These are phyloP conservation scores for Sideroxylon spinosum DNA, from an alignment of 179 eudicot species.

Conservation along the genomic window DNA sequence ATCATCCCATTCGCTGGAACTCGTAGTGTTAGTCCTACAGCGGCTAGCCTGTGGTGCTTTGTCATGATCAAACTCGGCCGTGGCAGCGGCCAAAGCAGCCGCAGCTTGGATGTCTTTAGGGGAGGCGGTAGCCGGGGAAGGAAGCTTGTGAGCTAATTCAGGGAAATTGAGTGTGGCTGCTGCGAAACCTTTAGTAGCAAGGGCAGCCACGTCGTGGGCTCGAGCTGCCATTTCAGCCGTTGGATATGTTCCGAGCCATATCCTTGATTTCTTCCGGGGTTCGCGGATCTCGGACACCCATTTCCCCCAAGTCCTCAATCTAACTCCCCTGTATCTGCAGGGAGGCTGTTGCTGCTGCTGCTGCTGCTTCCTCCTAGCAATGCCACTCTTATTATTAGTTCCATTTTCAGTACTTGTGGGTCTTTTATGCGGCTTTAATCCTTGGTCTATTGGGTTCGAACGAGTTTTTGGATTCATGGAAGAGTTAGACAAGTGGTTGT, in stretches of 20 bases:
- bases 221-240: conserved; percentile 16
- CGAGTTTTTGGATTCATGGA: too few species aligned
- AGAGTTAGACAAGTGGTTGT: too few species aligned
- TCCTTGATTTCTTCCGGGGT: conserved; percentile 16
- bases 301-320: conserved; percentile 12
- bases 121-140: conserved; percentile 1
- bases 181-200: conserved; percentile 7
- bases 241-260: conserved; percentile 15
- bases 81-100: conserved; percentile 14
- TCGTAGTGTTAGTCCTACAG: background rate
- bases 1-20: background rate
- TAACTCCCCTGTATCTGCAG: conserved; percentile 2
- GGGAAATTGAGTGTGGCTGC: conserved; percentile 16
- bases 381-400: background rate
- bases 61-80: background rate
- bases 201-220: conserved; percentile 10
- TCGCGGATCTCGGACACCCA: conserved; percentile 18
- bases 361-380: background rate
- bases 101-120: conserved; percentile 13
- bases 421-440: too few species aligned
- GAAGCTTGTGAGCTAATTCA: conserved; percentile 12
- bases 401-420: background rate
- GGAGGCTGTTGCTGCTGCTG: background rate
- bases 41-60: background rate
- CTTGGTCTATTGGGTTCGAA: too few species aligned